These are phyloP conservation scores for Hyaloscypha variabilis DNA, from an alignment of 495 filamentous ascomycete genomes.

Conservation along the genomic window DNA sequence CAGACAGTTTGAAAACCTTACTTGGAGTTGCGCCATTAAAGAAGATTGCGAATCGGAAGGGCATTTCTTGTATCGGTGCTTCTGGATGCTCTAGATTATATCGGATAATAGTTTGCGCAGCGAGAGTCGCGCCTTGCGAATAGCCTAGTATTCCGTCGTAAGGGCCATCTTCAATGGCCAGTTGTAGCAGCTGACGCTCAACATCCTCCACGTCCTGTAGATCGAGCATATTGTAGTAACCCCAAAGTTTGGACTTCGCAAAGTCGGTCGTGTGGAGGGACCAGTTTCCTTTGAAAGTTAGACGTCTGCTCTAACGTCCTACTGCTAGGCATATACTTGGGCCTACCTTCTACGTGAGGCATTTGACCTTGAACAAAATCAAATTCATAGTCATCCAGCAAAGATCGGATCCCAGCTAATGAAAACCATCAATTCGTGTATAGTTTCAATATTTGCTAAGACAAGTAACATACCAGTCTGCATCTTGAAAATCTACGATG, in stretches of 20 bases:
- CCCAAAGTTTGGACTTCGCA: conserved; percentile 11
- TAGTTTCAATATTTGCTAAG: background rate
- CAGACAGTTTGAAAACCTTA: background rate
- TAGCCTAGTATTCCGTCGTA: conserved; percentile 43
- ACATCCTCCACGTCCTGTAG: background rate
- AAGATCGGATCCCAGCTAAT: conserved; percentile 10
- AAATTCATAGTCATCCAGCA: conserved; percentile 13
- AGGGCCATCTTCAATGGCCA: conserved; percentile 34
- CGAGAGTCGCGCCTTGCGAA: conserved; percentile 41
- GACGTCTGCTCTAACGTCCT: background rate
- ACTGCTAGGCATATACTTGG: conserved; percentile 1
- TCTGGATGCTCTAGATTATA: background rate
- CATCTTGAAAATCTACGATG: conserved; percentile 14
- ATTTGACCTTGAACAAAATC: conserved; percentile 10
- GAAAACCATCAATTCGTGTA: conserved; percentile 1
- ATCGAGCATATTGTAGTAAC: conserved; percentile 10
- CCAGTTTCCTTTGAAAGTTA: conserved; percentile 11
- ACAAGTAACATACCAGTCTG: background rate
- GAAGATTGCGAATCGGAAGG: conserved; percentile 18
- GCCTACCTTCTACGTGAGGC: conserved; percentile 13
- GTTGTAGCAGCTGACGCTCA: conserved; percentile 23
- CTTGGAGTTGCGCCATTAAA: conserved; percentile 8
- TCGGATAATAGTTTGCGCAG: conserved; percentile 14
- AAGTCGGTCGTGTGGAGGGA: conserved; percentile 11
- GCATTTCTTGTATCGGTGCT: background rate